These are phyloP conservation scores for Naegleria gruberi DNA, from an alignment of 208 protist species.

Conservation along the genomic window DNA sequence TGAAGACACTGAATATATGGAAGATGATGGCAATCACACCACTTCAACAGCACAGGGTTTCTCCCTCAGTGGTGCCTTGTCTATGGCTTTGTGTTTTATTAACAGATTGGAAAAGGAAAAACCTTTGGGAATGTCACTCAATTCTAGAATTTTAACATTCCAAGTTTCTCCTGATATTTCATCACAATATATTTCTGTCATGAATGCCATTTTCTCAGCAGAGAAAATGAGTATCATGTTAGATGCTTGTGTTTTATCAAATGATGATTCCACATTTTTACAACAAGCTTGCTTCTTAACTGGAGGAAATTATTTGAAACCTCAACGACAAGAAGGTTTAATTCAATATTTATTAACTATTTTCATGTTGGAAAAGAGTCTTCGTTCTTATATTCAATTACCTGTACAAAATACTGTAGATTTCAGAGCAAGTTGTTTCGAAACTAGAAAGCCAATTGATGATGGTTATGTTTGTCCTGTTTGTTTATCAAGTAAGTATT, in stretches of 20 bases:
- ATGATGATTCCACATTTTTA: conserved; percentile 5
- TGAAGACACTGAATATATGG: not conserved
- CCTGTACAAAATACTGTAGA: conserved; percentile 8
- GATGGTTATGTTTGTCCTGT: not conserved
- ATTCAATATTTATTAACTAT: not conserved
- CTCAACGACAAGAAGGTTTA: conserved; percentile 18
- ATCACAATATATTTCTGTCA: conserved; percentile 17
- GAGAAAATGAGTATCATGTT: conserved; percentile 8
- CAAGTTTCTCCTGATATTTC: conserved; percentile 17
- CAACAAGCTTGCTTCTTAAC: conserved; percentile 14
- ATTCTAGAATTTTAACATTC: not conserved
- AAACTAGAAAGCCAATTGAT: conserved; percentile 5
- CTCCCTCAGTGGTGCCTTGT: not conserved
- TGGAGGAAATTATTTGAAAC: not conserved
- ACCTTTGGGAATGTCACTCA: not conserved
- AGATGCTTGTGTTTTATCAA: not conserved
- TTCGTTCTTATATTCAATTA: not conserved
- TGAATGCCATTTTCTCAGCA: conserved; percentile 11
- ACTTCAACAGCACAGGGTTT: not conserved
- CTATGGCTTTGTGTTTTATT: not conserved
- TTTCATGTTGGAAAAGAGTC: not conserved
- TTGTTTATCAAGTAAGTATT: conserved; percentile 6
- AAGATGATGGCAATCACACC: not conserved
- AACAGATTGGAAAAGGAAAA: conserved; percentile 21
- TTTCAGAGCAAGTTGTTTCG: conserved; percentile 12